These are phyloP conservation scores for Fagopyrum tataricum DNA, from an alignment of 148 eudicot genomes.

Conservation along the genomic window DNA sequence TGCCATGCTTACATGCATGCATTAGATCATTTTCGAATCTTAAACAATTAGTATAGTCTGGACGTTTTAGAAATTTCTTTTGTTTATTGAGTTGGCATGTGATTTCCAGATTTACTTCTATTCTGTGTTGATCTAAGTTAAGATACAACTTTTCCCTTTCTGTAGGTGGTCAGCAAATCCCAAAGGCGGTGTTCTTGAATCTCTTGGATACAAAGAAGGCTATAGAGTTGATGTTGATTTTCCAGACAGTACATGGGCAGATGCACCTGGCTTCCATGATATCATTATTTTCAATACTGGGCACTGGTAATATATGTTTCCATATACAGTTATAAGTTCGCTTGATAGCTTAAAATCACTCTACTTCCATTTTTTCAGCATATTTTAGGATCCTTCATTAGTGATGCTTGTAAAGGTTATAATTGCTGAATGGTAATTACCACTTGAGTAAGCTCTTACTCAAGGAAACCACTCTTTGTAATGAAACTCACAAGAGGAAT, in stretches of 20 bases:
- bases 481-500: too few species aligned
- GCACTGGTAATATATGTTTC: slow-evolving; percentile 56
- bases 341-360: neutral
- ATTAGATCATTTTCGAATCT: neutral
- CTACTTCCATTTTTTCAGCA: neutral
- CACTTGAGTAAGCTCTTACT: too few species aligned
- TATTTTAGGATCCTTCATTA: neutral
- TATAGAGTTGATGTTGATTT: slow-evolving; percentile 85
- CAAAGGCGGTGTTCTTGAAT: slow-evolving; percentile 59
- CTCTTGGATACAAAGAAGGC: slow-evolving; percentile 87
- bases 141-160: slow-evolving; percentile 6
- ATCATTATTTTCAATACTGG: slow-evolving; percentile 86
- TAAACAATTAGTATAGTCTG: neutral
- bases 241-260: slow-evolving; percentile 80
- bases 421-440: neutral
- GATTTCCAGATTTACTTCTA: neutral
- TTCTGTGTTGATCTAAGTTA: neutral
- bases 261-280: slow-evolving; percentile 79
- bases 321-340: neutral
- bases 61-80: neutral
- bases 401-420: neutral
- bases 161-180: slow-evolving; percentile 66
- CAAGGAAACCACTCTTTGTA: too few species aligned
- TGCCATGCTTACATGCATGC: neutral
- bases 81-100: neutral